Conservation (phyloP, 83 land plant genomes). For the Diphasiastrum complanatum region DNA sequence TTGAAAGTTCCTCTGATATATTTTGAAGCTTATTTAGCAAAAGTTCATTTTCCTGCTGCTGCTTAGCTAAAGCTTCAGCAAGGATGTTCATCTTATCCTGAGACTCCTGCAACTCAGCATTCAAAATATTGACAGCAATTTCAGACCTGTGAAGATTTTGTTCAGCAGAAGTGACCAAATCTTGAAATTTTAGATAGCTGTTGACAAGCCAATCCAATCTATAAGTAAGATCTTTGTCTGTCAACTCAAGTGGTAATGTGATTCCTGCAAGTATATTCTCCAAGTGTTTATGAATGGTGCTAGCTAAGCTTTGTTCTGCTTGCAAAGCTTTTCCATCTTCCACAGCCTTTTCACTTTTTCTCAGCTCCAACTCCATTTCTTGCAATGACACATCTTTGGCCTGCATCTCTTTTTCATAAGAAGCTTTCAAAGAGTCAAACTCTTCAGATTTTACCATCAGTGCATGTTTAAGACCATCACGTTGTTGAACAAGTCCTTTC, state of each 20-base stretch:
- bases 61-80: slow-evolving; percentile 19
- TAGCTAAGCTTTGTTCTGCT: slow-evolving; percentile 62
- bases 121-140: no score
- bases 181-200: no score
- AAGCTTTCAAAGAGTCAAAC: slow-evolving; percentile 42
- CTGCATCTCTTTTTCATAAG: slow-evolving; percentile 38
- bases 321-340: slow-evolving; percentile 74
- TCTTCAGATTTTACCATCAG: slow-evolving; percentile 61
- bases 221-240: slow-evolving; percentile 49
- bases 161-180: no score
- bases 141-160: no score
- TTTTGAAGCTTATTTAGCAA: slow-evolving; percentile 40
- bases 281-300: slow-evolving; percentile 76
- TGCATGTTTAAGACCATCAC: slow-evolving; percentile 70
- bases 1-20: slow-evolving; percentile 13
- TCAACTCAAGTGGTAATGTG: slow-evolving; percentile 58
- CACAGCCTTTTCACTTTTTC: slow-evolving; percentile 47
- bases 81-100: slow-evolving; percentile 38
- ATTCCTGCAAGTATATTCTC: slow-evolving; percentile 67
- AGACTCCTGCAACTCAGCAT: slow-evolving; percentile 32
- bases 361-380: slow-evolving; percentile 55
- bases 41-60: slow-evolving; percentile 20
- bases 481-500: slow-evolving; percentile 75
- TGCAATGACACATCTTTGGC: slow-evolving; percentile 46
- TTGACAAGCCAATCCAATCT: slow-evolving; percentile 68